phyloP scores from a whole-genome alignment of 2,329 filamentous ascomycete species.

The Akanthomyces uredinophilus region DNA sequence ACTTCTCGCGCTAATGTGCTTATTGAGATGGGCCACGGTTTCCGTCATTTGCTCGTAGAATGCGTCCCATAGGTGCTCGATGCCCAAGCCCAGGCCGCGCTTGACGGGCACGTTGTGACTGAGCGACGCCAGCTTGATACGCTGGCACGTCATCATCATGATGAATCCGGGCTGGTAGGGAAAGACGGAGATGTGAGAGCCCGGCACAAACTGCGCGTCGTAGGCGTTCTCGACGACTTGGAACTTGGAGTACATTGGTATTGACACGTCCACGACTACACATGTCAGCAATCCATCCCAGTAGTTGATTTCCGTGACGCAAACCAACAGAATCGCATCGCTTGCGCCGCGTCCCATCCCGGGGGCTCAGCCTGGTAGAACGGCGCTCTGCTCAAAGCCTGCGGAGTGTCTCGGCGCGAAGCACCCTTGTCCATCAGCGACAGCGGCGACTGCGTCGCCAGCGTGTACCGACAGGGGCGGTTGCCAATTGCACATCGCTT shows the following conservation, averaged over 20 bases:
- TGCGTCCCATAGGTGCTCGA: slow-evolving; percentile 4
- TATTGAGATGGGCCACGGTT: not conserved
- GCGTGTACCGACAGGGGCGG: not conserved
- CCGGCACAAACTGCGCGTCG: not conserved
- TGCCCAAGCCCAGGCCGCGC: slow-evolving; percentile 1
- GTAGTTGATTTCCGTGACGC: not conserved
- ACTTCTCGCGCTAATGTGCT: not conserved
- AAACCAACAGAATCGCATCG: not conserved
- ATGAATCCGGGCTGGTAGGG: slow-evolving; percentile 2
- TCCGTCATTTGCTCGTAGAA: not conserved
- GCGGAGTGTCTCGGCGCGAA: not conserved
- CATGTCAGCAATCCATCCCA: not conserved
- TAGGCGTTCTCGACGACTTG: slow-evolving; percentile 6
- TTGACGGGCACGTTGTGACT: not conserved
- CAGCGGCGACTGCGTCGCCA: not conserved
- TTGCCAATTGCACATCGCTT: not conserved
- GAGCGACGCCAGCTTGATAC: slow-evolving; percentile 6
- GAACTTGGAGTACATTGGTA: slow-evolving; percentile 5
- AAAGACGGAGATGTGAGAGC: slow-evolving; percentile 1
- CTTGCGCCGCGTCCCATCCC: not conserved
- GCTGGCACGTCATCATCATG: slow-evolving; percentile 5
- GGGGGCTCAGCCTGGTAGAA: not conserved
- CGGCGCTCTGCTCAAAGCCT: not conserved
- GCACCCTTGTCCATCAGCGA: not conserved
- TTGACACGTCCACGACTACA: not conserved